Percentiles rank a stretch among this genome's conserved stretches.
These are phyloP conservation scores for Ophiosphaerella korrae DNA, from an alignment of 2,329 filamentous ascomycete genomes.

Conservation along the genomic window DNA sequence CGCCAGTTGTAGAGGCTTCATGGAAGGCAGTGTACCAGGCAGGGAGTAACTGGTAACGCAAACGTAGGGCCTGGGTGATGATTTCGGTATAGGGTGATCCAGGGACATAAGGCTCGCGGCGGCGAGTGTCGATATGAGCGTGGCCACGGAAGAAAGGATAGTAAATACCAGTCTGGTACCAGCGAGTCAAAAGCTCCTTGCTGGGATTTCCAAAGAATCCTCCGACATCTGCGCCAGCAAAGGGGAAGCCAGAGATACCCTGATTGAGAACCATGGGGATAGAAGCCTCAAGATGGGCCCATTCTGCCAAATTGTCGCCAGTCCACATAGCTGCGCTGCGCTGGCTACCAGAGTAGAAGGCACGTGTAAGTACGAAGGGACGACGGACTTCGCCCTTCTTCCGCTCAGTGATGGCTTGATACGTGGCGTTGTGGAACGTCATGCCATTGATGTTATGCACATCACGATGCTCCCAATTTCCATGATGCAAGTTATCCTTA, in stretches of 20 bases:
- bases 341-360: conserved; percentile 91
- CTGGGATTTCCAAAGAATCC: conserved; percentile 98
- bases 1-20: conserved; percentile 79
- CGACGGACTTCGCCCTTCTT: conserved; percentile 84
- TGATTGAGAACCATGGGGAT: conserved; percentile 94
- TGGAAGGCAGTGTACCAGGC: conserved; percentile 98
- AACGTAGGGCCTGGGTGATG: conserved; percentile 82
- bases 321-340: conserved; percentile 97
- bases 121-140: conserved; percentile 93
- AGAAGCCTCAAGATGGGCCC: conserved; percentile 86
- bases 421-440: conserved; percentile 94
- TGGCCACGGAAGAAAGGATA: conserved; percentile 98
- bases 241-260: conserved; percentile 90
- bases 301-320: conserved; percentile 92
- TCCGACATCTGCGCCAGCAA: conserved; percentile 92
- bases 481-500: conserved; percentile 93
- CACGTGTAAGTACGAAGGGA: conserved; percentile 90
- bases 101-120: conserved; percentile 88
- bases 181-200: conserved; percentile 87
- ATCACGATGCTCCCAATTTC: conserved; percentile 94
- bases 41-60: conserved; percentile 87
- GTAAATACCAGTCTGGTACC: conserved; percentile 96
- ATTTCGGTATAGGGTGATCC: conserved; percentile 85
- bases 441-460: conserved; percentile 95
- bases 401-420: conserved; percentile 79